Evolutionary conservation across 208 protist genomes (phyloP).

Genomic region (Leishmania aethiopica): DNA sequence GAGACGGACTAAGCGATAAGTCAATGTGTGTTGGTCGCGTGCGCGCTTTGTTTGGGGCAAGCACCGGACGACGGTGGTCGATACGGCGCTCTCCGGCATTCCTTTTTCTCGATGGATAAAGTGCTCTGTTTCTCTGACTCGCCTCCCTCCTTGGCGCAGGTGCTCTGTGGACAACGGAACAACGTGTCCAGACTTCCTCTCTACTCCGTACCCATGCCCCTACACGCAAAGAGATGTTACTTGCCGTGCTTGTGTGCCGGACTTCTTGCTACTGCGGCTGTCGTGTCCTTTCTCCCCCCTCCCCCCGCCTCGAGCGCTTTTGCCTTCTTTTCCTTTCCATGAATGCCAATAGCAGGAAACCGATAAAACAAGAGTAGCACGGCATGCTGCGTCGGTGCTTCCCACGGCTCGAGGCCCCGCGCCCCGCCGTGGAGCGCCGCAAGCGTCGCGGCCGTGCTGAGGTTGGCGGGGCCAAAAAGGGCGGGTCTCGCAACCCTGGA

Average conservation of each 20-base stretch:
- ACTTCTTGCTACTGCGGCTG: not conserved
- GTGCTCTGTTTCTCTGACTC: not conserved
- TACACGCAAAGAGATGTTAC: not conserved
- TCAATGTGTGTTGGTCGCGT: not conserved
- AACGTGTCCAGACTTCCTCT: not conserved
- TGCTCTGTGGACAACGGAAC: not conserved
- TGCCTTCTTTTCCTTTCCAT: not conserved
- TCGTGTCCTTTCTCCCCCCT: not conserved
- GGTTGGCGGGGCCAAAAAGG: conserved; percentile 23
- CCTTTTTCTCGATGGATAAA: not conserved
- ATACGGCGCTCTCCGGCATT: not conserved
- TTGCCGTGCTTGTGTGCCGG: not conserved
- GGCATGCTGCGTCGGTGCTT: conserved; percentile 39
- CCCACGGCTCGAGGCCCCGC: conserved; percentile 17
- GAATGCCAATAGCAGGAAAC: not conserved
- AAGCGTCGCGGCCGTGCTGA: conserved; percentile 33
- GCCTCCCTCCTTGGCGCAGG: not conserved
- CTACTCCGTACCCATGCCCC: not conserved
- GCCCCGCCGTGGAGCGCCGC: conserved; percentile 70
- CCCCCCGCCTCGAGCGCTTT: not conserved
- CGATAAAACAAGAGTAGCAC: not conserved
- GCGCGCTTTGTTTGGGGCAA: not conserved
- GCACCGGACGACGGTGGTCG: not conserved
- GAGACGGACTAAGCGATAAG: not conserved
- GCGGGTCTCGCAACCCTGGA: conserved; percentile 28